Evolutionary conservation across 1,284 basidiomycete genomes (phyloP).

Genomic region (Cutaneotrichosporon sp.): DNA sequence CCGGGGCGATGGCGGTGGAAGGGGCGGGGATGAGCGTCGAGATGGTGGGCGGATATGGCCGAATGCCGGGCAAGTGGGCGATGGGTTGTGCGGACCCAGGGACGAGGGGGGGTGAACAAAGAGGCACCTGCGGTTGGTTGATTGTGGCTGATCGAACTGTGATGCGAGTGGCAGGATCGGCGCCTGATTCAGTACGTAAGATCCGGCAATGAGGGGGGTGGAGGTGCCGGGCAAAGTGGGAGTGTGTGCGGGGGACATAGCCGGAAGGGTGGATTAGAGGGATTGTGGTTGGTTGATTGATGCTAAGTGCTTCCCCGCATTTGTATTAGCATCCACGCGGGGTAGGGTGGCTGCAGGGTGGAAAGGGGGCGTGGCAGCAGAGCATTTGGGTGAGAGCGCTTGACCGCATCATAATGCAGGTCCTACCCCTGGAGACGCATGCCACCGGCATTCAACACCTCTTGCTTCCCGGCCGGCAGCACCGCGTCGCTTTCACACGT

Average conservation of each 20-base stretch:
- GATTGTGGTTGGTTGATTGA: background rate
- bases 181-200: background rate
- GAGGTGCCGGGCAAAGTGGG: background rate
- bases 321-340: background rate
- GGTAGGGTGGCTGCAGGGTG: no score
- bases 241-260: background rate
- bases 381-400: no score
- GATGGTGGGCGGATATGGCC: background rate
- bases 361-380: no score
- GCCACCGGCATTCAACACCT: conserved; percentile 1
- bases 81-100: background rate
- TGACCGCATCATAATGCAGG: no score
- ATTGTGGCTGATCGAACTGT: background rate
- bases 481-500: conserved; percentile 3
- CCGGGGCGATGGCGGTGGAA: no score
- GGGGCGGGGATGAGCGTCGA: background rate
- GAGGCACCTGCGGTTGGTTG: background rate
- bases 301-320: background rate
- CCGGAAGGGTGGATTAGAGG: background rate
- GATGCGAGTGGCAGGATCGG: no score
- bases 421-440: background rate
- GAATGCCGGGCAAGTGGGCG: background rate
- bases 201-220: background rate
- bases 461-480: conserved; percentile 2
- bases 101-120: background rate